Evolutionary conservation across 73 alveolate species (phyloP).

Genomic region (Stentor coeruleus): DNA sequence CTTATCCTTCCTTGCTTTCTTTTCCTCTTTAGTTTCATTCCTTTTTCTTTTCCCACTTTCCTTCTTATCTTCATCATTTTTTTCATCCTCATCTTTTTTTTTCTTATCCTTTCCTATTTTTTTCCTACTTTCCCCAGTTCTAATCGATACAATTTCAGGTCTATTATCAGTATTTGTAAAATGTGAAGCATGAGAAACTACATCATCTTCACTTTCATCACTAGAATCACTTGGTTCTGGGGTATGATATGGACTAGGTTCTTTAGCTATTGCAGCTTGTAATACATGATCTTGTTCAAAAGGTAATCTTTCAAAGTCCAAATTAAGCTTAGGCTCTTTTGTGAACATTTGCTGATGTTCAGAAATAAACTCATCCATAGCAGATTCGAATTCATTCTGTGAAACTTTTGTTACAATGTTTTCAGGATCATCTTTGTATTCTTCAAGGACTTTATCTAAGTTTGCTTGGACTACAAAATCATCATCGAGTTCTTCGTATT

Average conservation of each 20-base stretch:
- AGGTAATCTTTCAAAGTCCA: neutral
- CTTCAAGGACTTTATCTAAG: slow-evolving; percentile 11
- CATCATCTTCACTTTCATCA: slow-evolving; percentile 19
- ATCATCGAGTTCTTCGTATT: slow-evolving; percentile 17
- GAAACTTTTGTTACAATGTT: neutral
- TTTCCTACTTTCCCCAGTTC: neutral
- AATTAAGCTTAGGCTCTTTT: neutral
- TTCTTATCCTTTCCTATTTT: neutral
- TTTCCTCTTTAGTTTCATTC: slow-evolving; percentile 14
- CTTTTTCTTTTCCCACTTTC: neutral
- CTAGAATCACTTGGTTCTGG: neutral
- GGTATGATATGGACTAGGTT: neutral
- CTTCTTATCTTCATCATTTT: neutral
- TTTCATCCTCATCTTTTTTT: neutral
- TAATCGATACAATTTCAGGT: neutral
- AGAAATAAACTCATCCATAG: neutral
- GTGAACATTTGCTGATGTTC: neutral
- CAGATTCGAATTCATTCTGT: neutral
- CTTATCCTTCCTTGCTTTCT: neutral
- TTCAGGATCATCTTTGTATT: slow-evolving; percentile 7
- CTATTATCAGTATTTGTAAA: slow-evolving; percentile 20
- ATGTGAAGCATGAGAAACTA: neutral
- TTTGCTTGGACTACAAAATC: slow-evolving; percentile 6
- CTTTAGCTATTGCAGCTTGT: neutral
- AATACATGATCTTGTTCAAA: neutral